Conservation (phyloP, 2,329 filamentous ascomycete species). For the Microdochium nivale region DNA sequence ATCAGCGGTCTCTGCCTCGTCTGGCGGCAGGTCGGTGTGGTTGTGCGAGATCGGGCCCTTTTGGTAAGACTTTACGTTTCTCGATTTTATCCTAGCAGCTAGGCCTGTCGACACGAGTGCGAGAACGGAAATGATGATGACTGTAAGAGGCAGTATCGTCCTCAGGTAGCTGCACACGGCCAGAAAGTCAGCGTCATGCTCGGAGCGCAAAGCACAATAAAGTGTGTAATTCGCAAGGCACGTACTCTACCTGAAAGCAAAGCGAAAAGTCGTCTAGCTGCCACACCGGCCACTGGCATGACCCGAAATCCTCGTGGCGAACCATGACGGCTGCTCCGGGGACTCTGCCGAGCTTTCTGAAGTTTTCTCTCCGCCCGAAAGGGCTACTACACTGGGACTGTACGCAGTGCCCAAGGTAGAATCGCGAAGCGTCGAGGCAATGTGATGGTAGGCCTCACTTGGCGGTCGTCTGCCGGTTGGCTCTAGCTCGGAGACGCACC, state of each 20-base stretch:
- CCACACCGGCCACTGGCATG: slow-evolving; percentile 52
- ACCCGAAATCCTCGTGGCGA: slow-evolving; percentile 32
- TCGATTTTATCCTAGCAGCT: slow-evolving; percentile 41
- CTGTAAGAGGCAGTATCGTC: slow-evolving; percentile 67
- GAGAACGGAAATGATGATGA: slow-evolving; percentile 62
- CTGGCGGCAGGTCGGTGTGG: slow-evolving; percentile 45
- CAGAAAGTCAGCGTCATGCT: slow-evolving; percentile 5
- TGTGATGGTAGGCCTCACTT: no score
- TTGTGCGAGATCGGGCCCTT: slow-evolving; percentile 35
- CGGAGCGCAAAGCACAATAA: slow-evolving; percentile 2
- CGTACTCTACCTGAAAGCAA: slow-evolving; percentile 59
- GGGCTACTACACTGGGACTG: no score
- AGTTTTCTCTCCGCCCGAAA: no score
- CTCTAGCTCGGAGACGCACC: no score
- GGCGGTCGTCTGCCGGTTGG: no score
- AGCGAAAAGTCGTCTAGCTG: slow-evolving; percentile 53
- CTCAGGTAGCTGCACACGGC: slow-evolving; percentile 58
- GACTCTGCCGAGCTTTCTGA: no score
- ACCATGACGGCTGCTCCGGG: not conserved
- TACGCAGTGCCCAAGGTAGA: no score
- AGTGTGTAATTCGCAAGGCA: slow-evolving; percentile 3
- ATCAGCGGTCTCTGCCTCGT: no score
- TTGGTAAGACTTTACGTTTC: slow-evolving; percentile 49
- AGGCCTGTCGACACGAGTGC: slow-evolving; percentile 53
- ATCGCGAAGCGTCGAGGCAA: no score